phyloP scores from a whole-genome alignment of 2,329 filamentous ascomycete species.

The Canariomyces notabilis region DNA sequence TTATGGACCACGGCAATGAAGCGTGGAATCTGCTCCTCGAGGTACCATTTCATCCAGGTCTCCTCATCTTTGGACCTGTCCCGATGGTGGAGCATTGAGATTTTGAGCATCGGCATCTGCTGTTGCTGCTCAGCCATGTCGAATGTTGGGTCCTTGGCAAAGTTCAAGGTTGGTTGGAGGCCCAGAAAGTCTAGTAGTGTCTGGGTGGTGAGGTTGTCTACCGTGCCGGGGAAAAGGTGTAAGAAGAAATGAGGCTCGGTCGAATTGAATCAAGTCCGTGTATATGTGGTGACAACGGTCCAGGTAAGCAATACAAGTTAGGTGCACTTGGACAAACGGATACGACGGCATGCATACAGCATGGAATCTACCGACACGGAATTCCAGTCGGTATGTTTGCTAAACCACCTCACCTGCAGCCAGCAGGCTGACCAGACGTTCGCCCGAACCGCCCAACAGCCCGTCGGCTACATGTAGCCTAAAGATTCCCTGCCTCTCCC shows the following conservation, averaged over 20 bases:
- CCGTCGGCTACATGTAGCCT: too few relatives aligned
- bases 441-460: too few relatives aligned
- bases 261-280: too few relatives aligned
- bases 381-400: too few relatives aligned
- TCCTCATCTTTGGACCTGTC: constrained; percentile 1
- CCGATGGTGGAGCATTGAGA: constrained; percentile 2
- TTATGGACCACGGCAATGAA: constrained; percentile 1
- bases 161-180: background rate
- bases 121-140: constrained; percentile 1
- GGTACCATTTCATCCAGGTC: background rate
- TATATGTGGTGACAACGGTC: too few relatives aligned
- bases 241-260: background rate
- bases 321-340: background rate
- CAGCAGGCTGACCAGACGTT: too few relatives aligned
- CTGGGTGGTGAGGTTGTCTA: background rate
- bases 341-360: too few relatives aligned
- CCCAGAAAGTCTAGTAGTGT: background rate
- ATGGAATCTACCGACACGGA: background rate
- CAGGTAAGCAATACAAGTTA: background rate
- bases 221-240: too few relatives aligned
- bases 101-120: background rate
- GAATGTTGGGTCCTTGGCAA: background rate
- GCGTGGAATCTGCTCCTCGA: constrained; percentile 4
- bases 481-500: too few relatives aligned
- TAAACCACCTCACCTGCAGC: too few relatives aligned